Conservation (phyloP, 2,329 filamentous ascomycete species). For the Gnomoniopsis smithogilvyi region DNA sequence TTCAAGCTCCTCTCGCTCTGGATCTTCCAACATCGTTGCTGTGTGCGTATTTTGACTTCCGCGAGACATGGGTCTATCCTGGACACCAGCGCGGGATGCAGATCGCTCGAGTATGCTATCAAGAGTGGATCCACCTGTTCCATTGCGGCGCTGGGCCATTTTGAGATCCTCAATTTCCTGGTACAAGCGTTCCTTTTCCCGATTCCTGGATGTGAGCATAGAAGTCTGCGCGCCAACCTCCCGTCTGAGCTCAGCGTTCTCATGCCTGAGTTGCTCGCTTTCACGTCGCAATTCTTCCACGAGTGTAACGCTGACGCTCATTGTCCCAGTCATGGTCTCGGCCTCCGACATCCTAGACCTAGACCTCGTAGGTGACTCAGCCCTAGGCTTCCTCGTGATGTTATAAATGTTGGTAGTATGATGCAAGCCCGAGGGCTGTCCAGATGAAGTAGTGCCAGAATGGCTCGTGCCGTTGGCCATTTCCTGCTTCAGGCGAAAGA, state of each 20-base stretch:
- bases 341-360: slow-evolving; percentile 48
- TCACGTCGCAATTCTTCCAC: slow-evolving; percentile 72
- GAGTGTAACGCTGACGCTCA: slow-evolving; percentile 56
- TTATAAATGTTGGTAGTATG: slow-evolving; percentile 67
- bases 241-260: slow-evolving; percentile 87
- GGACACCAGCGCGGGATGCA: slow-evolving; percentile 71
- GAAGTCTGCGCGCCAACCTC: slow-evolving; percentile 95
- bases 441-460: slow-evolving; percentile 19
- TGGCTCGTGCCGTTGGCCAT: slow-evolving; percentile 30
- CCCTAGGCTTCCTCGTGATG: slow-evolving; percentile 52
- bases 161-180: slow-evolving; percentile 98
- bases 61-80: slow-evolving; percentile 71
- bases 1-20: slow-evolving; percentile 82
- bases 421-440: slow-evolving; percentile 34
- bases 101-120: slow-evolving; percentile 96
- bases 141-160: slow-evolving; percentile 74
- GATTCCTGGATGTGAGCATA: slow-evolving; percentile 93
- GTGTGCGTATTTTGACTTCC: slow-evolving; percentile 65
- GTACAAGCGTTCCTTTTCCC: slow-evolving; percentile 91
- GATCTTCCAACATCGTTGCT: slow-evolving; percentile 68
- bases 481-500: slow-evolving; percentile 68
- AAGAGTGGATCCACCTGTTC: slow-evolving; percentile 60
- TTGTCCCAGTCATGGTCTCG: slow-evolving; percentile 48
- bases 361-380: slow-evolving; percentile 46
- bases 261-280: slow-evolving; percentile 76